These are phyloP conservation scores for Naganishia vishniacii DNA, from an alignment of 768 basidiomycete genomes.

Conservation along the genomic window DNA sequence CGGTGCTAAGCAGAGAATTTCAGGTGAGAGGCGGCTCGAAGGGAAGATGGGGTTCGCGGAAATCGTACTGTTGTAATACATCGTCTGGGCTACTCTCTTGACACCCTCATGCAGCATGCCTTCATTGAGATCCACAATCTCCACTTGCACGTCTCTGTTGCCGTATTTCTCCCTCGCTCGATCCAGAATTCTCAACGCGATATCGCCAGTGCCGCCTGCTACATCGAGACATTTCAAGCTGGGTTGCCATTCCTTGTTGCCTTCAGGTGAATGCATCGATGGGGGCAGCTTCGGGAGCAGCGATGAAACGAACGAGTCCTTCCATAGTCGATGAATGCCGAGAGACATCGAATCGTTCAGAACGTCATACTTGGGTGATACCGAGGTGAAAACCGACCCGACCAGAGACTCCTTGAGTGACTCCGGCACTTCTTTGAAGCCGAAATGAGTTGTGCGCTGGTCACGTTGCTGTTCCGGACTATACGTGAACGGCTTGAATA, in stretches of 20 bases:
- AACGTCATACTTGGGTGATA: conserved; percentile 88
- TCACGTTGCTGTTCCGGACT: neutral
- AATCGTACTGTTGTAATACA: conserved; percentile 89
- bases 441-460: conserved; percentile 66
- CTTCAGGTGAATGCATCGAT: conserved; percentile 37
- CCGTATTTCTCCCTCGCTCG: conserved; percentile 79
- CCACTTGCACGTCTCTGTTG: conserved; percentile 81
- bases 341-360: conserved; percentile 99
- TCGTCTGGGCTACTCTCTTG: conserved; percentile 86
- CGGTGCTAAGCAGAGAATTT: conserved; percentile 57
- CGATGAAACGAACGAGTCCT: conserved; percentile 74
- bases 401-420: conserved; percentile 83
- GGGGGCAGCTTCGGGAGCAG: conserved; percentile 63
- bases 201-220: conserved; percentile 93
- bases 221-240: conserved; percentile 79
- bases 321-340: conserved; percentile 95
- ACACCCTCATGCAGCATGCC: conserved; percentile 92
- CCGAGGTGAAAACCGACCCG: conserved; percentile 87
- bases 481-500: conserved; percentile 1
- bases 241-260: conserved; percentile 57
- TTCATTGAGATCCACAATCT: conserved; percentile 87
- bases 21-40: neutral
- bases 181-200: conserved; percentile 88
- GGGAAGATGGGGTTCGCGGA: neutral
- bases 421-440: conserved; percentile 82